Evolutionary conservation across 768 basidiomycete genomes (phyloP), one percentile per base, ranked within the genome.

Genomic region (Calocybe indica): DNA sequence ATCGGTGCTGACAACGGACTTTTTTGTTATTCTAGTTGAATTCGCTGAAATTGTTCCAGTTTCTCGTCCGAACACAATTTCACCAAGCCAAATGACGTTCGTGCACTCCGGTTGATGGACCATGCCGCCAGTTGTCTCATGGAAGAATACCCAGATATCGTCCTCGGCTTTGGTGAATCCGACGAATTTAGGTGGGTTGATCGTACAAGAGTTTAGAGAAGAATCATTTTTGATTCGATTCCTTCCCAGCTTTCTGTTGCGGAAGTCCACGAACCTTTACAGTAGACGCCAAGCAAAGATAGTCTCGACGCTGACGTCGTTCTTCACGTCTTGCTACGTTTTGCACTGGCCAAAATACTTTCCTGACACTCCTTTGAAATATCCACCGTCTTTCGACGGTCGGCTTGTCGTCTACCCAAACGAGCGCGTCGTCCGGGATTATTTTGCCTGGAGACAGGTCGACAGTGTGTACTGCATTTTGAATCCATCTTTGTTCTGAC

Each of bases 401-500:
- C 74, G 95, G 41, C 81, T 91, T 40, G 77, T 93, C 0, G 60
- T 88, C 11, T 97, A 98, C 65, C 92, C 95, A 0, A 70, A 72
- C 1, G 73, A 72, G 32, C 74, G 72, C 44, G 81, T 86, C 52
- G 72, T 95, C 7, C 78, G 83, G 6, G 96, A 99, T 63, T 99
- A 99, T 62, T 94, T 97, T 61, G 68, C 89, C 0, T 99, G 96
- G 96, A 70, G 96, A 49, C 96, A 98, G 63, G 88, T 86, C 0
- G 95, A 98, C 61, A 95, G 95, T 95, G 58, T 51, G 91, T 68
- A 14, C 14, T 22, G 32, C 32, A 6, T 36, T 11, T 9, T 29
- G 8, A 43, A n/a, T 36, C 12, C 29, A n/a, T 37, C 37, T 32
- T 37, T 5, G n/a, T 43, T n/a, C 43, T 49, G 32, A 43, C 29